These are phyloP conservation scores for Russula sp. DNA, from an alignment of 768 basidiomycete species.

Conservation along the genomic window DNA sequence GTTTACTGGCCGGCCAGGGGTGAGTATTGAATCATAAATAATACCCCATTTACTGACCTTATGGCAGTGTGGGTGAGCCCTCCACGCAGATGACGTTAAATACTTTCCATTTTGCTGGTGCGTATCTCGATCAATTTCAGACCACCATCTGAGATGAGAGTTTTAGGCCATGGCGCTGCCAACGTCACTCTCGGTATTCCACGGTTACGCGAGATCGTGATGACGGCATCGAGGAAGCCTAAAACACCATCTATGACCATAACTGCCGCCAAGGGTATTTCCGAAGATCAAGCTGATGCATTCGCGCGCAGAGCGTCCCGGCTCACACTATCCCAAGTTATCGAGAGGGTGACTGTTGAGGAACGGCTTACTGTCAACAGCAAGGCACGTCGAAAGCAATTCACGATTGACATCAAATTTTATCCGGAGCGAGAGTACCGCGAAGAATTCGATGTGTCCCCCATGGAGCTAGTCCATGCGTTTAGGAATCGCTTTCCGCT, in stretches of 20 bases:
- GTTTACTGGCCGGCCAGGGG: constrained; percentile 96
- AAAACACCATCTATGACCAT: constrained; percentile 98
- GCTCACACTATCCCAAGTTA: constrained; percentile 82
- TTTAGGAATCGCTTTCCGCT: constrained; percentile 76
- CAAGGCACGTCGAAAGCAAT: constrained; percentile 69
- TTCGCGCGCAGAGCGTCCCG: constrained; percentile 91
- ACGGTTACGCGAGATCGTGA: constrained; percentile 96
- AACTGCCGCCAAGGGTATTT: constrained; percentile 54
- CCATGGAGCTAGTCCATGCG: constrained; percentile 65
- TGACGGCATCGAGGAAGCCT: constrained; percentile 95
- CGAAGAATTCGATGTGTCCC: constrained; percentile 75
- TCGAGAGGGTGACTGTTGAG: constrained; percentile 77
- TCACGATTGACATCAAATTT: constrained; percentile 77
- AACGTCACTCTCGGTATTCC: constrained; percentile 99
- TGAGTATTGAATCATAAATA: constrained; percentile 39
- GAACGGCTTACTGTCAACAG: constrained; percentile 70
- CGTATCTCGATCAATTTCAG: constrained; percentile 31
- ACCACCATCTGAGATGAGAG: constrained; percentile 19
- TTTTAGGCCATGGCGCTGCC: constrained; percentile 90
- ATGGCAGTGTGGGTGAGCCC: constrained; percentile 86
- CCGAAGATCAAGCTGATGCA: constrained; percentile 54
- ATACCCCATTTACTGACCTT: not conserved
- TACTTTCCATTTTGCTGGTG: constrained; percentile 98
- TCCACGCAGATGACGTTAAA: constrained; percentile 99
- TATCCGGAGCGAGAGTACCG: constrained; percentile 84